A percentile compares a stretch with the other conserved stretches of the same genome.
phyloP scores from a whole-genome alignment of 2,329 filamentous ascomycete species.

The Fusarium nurragi region DNA sequence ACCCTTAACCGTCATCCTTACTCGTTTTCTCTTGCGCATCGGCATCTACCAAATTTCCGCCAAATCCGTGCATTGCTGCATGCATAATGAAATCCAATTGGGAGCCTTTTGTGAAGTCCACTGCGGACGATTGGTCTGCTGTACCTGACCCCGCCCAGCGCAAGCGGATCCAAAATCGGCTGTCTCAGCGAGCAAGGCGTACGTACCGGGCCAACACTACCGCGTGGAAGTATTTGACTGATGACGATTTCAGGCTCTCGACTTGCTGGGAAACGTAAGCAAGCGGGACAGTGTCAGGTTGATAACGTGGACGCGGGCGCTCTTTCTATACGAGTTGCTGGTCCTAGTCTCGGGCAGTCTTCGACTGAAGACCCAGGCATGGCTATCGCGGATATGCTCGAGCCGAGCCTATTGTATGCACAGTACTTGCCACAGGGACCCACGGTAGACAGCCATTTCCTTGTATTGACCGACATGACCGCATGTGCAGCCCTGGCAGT shows the following conservation, averaged over 20 bases:
- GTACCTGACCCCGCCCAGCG: conserved; percentile 18
- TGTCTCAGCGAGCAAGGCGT: conserved; percentile 31
- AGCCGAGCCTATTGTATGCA: background rate
- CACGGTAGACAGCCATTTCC: background rate
- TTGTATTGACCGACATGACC: conserved; percentile 9
- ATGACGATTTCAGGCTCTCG: background rate
- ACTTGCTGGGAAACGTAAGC: background rate
- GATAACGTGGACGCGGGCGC: fast-evolving
- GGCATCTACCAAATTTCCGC: fast-evolving
- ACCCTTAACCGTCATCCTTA: background rate
- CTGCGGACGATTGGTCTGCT: conserved; percentile 22
- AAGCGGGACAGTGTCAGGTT: fast-evolving
- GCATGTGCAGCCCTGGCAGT: background rate
- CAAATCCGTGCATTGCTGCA: too few species aligned
- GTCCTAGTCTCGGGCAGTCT: background rate
- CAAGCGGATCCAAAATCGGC: conserved; percentile 34
- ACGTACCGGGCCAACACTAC: too few species aligned
- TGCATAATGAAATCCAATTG: conserved; percentile 2
- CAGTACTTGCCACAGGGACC: background rate
- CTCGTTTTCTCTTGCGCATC: too few species aligned
- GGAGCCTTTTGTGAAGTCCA: conserved; percentile 7
- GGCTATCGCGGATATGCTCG: background rate
- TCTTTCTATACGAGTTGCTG: background rate
- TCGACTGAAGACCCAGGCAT: background rate
- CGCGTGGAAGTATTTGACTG: fast-evolving